Percentiles rank a stretch among this genome's conserved stretches.
Evolutionary conservation across 208 protist species (phyloP).

Genomic region (Strigomonas culicis): DNA sequence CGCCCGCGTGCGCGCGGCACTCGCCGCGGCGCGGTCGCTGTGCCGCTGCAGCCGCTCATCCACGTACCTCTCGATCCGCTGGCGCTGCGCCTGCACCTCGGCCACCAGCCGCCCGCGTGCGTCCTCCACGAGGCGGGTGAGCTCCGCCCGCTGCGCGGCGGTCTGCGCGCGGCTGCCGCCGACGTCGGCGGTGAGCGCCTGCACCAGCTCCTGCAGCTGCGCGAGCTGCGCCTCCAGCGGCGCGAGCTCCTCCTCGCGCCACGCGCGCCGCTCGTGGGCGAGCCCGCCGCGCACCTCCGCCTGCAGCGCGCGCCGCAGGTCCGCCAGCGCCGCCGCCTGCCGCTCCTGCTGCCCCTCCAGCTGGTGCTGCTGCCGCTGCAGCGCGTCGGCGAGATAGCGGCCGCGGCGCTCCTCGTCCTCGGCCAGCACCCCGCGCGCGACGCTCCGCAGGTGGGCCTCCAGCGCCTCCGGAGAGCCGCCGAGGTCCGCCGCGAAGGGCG

Average conservation of each 20-base stretch:
- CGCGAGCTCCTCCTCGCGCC: slow-evolving; percentile 17
- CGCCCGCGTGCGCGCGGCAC: too few species aligned
- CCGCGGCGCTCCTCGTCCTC: slow-evolving; percentile 42
- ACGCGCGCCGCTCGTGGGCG: slow-evolving; percentile 15
- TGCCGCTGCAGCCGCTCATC: slow-evolving; percentile 24
- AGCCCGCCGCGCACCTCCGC: slow-evolving; percentile 17
- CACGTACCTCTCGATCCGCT: slow-evolving; percentile 10
- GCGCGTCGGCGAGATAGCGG: slow-evolving; percentile 19
- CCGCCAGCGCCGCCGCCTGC: not conserved
- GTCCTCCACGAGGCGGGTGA: slow-evolving; percentile 12
- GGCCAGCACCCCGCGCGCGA: slow-evolving; percentile 32
- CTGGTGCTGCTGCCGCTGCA: slow-evolving; percentile 19
- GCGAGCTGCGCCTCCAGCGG: slow-evolving; percentile 12
- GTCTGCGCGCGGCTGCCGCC: slow-evolving; percentile 14
- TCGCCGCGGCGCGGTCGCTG: not conserved
- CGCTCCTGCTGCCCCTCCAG: slow-evolving; percentile 5
- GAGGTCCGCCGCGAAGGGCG: not conserved
- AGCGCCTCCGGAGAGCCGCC: slow-evolving; percentile 40
- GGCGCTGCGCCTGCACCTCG: slow-evolving; percentile 23
- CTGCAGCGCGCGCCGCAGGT: not conserved
- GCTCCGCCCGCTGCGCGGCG: slow-evolving; percentile 15
- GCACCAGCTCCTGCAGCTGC: slow-evolving; percentile 23
- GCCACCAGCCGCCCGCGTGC: slow-evolving; percentile 18
- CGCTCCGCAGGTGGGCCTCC: slow-evolving; percentile 44
- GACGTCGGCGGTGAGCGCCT: slow-evolving; percentile 22